Evolutionary conservation across 1,139 yeast species (phyloP).

Genomic region (Groenewaldozyma sp.): DNA sequence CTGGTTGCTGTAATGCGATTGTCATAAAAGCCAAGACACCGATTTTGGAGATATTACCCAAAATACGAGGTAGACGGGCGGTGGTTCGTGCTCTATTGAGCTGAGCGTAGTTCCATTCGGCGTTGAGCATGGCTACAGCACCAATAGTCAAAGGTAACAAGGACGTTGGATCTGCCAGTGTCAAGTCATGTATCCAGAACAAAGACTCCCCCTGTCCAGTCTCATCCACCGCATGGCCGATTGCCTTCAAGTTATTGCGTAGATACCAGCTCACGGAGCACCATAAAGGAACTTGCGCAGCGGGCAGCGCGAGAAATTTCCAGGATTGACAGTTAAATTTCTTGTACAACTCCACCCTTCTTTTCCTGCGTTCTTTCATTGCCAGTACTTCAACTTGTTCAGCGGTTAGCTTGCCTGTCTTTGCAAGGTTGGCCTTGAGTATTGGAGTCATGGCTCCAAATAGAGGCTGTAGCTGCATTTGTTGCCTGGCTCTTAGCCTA

Average conservation of each 20-base stretch:
- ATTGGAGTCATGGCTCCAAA: conserved; percentile 71
- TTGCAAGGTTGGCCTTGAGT: conserved; percentile 58
- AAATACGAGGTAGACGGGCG: conserved; percentile 48
- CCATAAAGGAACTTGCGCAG: conserved; percentile 87
- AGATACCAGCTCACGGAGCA: conserved; percentile 45
- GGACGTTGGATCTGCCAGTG: conserved; percentile 53
- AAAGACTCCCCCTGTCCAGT: conserved; percentile 45
- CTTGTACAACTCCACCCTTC: conserved; percentile 62
- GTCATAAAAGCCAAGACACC: conserved; percentile 78
- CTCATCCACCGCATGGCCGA: conserved; percentile 1
- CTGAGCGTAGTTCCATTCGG: conserved; percentile 67
- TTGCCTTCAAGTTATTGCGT: neutral
- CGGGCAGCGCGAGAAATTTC: conserved; percentile 62
- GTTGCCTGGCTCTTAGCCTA: conserved; percentile 58
- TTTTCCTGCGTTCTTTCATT: conserved; percentile 64
- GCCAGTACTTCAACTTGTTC: conserved; percentile 70
- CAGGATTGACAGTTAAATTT: conserved; percentile 64
- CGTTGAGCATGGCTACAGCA: conserved; percentile 57
- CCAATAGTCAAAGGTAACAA: conserved; percentile 67
- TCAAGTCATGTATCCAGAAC: conserved; percentile 52
- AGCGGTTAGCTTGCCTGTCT: conserved; percentile 42
- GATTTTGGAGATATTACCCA: conserved; percentile 59
- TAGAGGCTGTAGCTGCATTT: conserved; percentile 52
- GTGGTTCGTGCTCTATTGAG: conserved; percentile 39
- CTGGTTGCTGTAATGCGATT: conserved; percentile 75